phyloP scores from a whole-genome alignment of 2,329 filamentous ascomycete species.

The Aspergillus chevalieri region DNA sequence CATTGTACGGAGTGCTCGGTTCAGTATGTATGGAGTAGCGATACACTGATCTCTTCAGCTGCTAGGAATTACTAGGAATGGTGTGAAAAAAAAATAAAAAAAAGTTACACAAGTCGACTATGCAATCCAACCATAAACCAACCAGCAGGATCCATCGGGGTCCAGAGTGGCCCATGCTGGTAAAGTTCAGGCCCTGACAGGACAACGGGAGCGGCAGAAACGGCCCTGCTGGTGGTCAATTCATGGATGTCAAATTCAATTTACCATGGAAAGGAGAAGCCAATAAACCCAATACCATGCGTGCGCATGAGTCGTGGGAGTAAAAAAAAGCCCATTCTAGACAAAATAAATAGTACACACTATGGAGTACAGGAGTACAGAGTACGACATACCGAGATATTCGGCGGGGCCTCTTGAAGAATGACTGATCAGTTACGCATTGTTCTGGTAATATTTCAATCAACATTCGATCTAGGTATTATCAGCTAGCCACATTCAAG shows the following conservation, averaged over 20 bases:
- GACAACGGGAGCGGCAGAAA: conserved; percentile 21
- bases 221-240: conserved; percentile 8
- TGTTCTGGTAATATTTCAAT: neutral
- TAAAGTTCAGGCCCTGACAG: conserved; percentile 21
- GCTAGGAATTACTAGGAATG: neutral
- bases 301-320: no score
- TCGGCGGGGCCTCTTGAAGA: neutral
- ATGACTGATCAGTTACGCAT: neutral
- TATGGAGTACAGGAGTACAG: no score
- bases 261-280: neutral
- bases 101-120: neutral
- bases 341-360: neutral
- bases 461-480: neutral
- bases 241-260: neutral
- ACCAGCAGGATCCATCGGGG: conserved; percentile 4
- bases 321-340: neutral
- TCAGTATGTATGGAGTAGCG: no score
- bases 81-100: neutral
- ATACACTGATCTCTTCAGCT: no score
- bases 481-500: neutral
- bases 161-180: conserved; percentile 16
- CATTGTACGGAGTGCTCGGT: no score
- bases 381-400: no score
- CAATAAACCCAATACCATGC: neutral
- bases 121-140: conserved; percentile 3